Evolutionary conservation across 225 moss, liverwort and hornwort species (phyloP), one percentile per base, ranked within the genome.

Genomic region (Pseudisothecium myosuroides): DNA sequence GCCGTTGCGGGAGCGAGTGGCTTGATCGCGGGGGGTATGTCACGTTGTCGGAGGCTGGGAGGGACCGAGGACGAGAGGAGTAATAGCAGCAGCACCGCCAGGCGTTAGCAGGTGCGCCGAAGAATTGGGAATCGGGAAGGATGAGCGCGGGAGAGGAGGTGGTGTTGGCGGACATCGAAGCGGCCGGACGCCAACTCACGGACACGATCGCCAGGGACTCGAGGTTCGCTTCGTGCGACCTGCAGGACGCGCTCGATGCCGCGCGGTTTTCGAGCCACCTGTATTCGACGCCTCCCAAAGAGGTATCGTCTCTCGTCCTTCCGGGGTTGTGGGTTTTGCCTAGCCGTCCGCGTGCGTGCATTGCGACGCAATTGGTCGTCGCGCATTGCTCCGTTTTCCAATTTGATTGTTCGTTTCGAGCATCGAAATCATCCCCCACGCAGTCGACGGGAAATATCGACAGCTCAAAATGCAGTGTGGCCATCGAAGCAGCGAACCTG

Each of bases 81-180:
- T 1, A 31, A 3, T 1, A 68, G 75, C 24, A 50, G 26, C 43
- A 45, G 22, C 52, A 36, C 36, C 83, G 77, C 29, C 73, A 37
- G 43, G 62, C 81, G 80, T 55, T 65, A 69, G 85, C 81, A 68
- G 88, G 82, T 50, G 67, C 85, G 21, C 45, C 32, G 1, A 7
- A 27, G 13, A 50, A 76, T 82, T 60, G 50, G 77, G 14, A 64
- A 54, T 55, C 58, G 78, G 82, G 69, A 45, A 91, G 83, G 86
- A 98, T 98, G 98, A 96, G 93, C 88, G 84, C 83, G 94, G 98
- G 96, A 78, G 97, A 96, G 88, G 98, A 96, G 82, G 96, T 95
- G 10, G 96, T 96, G 89, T 89, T 97, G 88, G 95, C 95, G 85
- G 98, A 99, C 89, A 94, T 99, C 83, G 98, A 97, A 83, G 98